Base-by-base conservation (phyloP, 805 yeast species). In the Zygosaccharomyces bisporus region DNA sequence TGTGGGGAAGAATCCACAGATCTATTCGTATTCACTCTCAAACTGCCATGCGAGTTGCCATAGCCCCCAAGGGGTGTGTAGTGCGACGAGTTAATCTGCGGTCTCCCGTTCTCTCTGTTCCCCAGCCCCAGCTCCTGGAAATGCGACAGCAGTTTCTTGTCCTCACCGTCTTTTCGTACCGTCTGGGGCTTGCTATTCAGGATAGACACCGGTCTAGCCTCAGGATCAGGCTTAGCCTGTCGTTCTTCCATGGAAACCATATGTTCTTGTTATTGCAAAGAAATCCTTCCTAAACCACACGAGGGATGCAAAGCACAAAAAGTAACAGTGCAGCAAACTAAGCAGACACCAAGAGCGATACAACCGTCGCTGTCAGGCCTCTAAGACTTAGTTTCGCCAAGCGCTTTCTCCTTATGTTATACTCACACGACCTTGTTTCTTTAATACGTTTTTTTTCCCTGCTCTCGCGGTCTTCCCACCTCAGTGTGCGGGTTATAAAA, bases 131-230 rank as follows among this genome's bases (percentile, higher is more conserved):
- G 5, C 18, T 30, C 18, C 9, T 21, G 30, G n/a, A 24, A 18
- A 8, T 21, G 43, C 13, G 40, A 25, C 13, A 23, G 32, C 30
- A 37, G 12, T 17, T 25, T 37, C 40, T 25, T 24, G 8, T 37
- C 36, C 27, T 39, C 30, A 25, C 14, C 23, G 16, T 23, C 20
- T 19, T 43, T 46, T 36, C 41, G 48, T 24, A 38, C 39, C 18
- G 36, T 19, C 3, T 37, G 38, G 7, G 41, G 27, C 40, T 27
- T 34, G 23, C 35, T 34, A 31, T 49, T 49, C 21, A 53, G 44
- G 21, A 53, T 53, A 4, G 56, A 53, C 1, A 53, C 50, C 12
- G 56, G 56, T 25, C 42, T 49, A 4, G 46, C 19, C 7, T 19
- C 24, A 19, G 27, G 36, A 12, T 21, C 24, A n/a, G 27, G 36